These are phyloP conservation scores for Eimeria maxima DNA, from an alignment of 169 alveolate genomes.

Conservation along the genomic window DNA sequence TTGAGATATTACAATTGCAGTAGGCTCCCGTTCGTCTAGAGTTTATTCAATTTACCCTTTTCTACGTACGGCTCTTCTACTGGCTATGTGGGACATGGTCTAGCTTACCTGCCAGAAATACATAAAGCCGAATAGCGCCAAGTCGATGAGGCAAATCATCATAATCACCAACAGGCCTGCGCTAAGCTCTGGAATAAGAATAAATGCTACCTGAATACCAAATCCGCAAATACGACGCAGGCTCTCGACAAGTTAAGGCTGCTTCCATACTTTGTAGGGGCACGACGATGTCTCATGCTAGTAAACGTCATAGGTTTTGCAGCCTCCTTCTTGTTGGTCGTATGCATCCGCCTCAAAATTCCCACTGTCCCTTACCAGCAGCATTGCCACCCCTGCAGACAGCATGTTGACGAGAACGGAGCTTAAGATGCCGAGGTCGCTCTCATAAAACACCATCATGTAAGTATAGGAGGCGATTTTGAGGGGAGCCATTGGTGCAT, in stretches of 20 bases:
- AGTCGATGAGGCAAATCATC: constrained; percentile 87
- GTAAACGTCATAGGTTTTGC: background rate
- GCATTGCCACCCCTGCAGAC: constrained; percentile 87
- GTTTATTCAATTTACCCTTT: background rate
- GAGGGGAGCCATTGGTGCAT: constrained; percentile 79
- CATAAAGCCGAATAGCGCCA: constrained; percentile 90
- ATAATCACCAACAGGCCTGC: constrained; percentile 87
- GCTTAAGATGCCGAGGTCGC: constrained; percentile 86
- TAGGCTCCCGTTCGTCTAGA: background rate
- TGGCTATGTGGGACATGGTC: background rate
- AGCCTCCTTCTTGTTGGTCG: background rate
- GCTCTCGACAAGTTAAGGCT: background rate
- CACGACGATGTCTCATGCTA: too few relatives aligned
- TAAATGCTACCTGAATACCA: constrained; percentile 84
- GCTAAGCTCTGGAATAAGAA: constrained; percentile 86
- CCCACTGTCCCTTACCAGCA: constrained; percentile 70
- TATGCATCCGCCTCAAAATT: background rate
- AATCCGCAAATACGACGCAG: background rate
- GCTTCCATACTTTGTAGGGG: background rate
- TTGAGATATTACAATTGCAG: background rate
- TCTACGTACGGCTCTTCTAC: background rate
- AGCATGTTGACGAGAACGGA: constrained; percentile 87
- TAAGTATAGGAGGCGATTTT: constrained; percentile 86
- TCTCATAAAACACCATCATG: constrained; percentile 89
- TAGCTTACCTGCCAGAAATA: constrained; percentile 84